phyloP scores from a whole-genome alignment of 2,329 filamentous ascomycete genomes.

The Eutypa lata region DNA sequence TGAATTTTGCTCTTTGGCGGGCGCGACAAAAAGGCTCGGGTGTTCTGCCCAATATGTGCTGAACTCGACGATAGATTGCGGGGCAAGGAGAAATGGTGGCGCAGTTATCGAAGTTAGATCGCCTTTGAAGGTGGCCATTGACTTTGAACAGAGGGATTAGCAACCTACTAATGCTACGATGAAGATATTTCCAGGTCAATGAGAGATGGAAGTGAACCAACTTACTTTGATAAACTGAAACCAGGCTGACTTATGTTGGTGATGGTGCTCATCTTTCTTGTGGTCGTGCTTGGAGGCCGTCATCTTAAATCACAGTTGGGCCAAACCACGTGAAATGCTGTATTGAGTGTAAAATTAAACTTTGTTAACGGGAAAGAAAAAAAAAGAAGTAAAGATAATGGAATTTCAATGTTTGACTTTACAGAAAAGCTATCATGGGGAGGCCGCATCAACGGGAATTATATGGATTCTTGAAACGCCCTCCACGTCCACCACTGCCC shows the following conservation, averaged over 20 bases:
- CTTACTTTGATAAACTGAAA: conserved; percentile 26
- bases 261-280: conserved; percentile 19
- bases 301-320: not conserved
- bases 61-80: conserved; percentile 76
- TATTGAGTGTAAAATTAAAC: not conserved
- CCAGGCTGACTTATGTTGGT: conserved; percentile 25
- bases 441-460: too few species aligned
- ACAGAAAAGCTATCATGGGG: too few species aligned
- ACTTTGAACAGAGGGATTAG: conserved; percentile 41
- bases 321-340: not conserved
- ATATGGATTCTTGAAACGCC: too few species aligned
- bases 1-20: conserved; percentile 73
- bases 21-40: conserved; percentile 74
- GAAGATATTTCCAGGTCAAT: too few species aligned
- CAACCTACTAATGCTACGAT: conserved; percentile 2
- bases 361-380: not conserved
- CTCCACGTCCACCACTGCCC: too few species aligned
- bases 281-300: conserved; percentile 12
- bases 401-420: too few species aligned
- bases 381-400: not conserved
- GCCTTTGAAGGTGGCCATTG: conserved; percentile 78
- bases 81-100: conserved; percentile 78
- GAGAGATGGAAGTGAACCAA: not conserved
- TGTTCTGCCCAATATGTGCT: conserved; percentile 82
- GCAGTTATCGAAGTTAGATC: conserved; percentile 78